A percentile compares a stretch with the other conserved stretches of the same genome.
Evolutionary conservation across 192 early-diverging fungal species (phyloP).

Genomic region (Coemansia guatemalensis): DNA sequence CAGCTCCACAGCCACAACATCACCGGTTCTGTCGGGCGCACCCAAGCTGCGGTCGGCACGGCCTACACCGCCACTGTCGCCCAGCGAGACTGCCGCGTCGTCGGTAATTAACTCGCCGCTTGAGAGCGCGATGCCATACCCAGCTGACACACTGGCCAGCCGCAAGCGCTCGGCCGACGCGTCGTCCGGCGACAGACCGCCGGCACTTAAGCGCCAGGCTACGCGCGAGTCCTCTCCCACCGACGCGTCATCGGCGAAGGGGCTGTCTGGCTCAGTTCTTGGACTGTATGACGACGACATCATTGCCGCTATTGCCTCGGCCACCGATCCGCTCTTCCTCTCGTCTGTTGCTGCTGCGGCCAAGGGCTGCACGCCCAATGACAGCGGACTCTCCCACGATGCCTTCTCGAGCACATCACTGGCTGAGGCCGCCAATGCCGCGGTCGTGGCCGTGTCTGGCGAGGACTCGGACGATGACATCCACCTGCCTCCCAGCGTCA

Average conservation of each 20-base stretch:
- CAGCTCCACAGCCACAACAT: slow-evolving; percentile 32
- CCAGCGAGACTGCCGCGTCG: slow-evolving; percentile 39
- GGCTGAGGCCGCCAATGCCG: slow-evolving; percentile 39
- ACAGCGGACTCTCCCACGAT: slow-evolving; percentile 6
- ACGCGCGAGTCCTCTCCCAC: slow-evolving; percentile 15
- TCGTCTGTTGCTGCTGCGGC: slow-evolving; percentile 37
- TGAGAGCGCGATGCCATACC: slow-evolving; percentile 34
- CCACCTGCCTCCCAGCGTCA: slow-evolving; percentile 56
- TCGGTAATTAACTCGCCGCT: slow-evolving; percentile 47
- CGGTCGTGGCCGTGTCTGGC: slow-evolving; percentile 29
- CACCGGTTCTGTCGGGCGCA: slow-evolving; percentile 32
- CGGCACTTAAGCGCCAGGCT: slow-evolving; percentile 35
- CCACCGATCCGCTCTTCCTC: slow-evolving; percentile 52
- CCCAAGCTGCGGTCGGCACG: slow-evolving; percentile 9
- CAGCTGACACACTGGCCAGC: slow-evolving; percentile 22
- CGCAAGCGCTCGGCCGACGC: slow-evolving; percentile 49
- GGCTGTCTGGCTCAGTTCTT: slow-evolving; percentile 28
- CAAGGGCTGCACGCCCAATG: slow-evolving; percentile 9
- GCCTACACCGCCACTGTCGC: slow-evolving; percentile 44
- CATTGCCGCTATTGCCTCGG: slow-evolving; percentile 52
- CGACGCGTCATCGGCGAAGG: slow-evolving; percentile 13
- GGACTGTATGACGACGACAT: slow-evolving; percentile 56
- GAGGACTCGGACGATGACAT: slow-evolving; percentile 48
- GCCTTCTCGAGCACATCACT: slow-evolving; percentile 22
- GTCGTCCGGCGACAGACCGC: slow-evolving; percentile 12